A percentile compares a stretch with the other conserved stretches of the same genome.
These are phyloP conservation scores for Melanogaster broomeanus DNA, from an alignment of 768 basidiomycete genomes.

Conservation along the genomic window DNA sequence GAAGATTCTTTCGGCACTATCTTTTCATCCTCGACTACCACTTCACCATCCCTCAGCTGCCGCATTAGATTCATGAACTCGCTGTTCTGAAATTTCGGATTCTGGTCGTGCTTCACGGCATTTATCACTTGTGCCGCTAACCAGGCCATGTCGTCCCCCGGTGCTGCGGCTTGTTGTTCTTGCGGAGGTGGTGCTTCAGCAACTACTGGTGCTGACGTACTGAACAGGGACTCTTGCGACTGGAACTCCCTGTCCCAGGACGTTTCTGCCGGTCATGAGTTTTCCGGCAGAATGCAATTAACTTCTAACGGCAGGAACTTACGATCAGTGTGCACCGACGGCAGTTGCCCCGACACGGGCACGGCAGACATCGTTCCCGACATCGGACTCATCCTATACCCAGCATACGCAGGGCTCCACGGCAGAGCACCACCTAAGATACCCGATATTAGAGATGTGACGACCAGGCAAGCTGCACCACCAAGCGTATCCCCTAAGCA, in stretches of 20 bases:
- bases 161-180: conserved; percentile 20
- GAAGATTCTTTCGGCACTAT: conserved; percentile 58
- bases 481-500: not conserved
- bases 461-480: not conserved
- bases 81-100: conserved; percentile 85
- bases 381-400: conserved; percentile 43
- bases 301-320: conserved; percentile 18
- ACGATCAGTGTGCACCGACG: conserved; percentile 44
- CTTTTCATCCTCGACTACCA: conserved; percentile 76
- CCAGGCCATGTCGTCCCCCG: conserved; percentile 69
- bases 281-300: not conserved
- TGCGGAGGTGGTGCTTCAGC: conserved; percentile 10
- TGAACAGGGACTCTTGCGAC: conserved; percentile 50
- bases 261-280: conserved; percentile 10
- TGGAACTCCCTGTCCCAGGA: conserved; percentile 69
- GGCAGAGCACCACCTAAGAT: conserved; percentile 35
- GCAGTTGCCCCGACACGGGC: conserved; percentile 22
- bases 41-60: conserved; percentile 75
- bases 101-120: conserved; percentile 71
- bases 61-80: conserved; percentile 86
- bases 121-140: conserved; percentile 80
- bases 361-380: conserved; percentile 26
- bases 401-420: conserved; percentile 41
- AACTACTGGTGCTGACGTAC: conserved; percentile 14
- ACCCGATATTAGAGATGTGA: not conserved